Evolutionary conservation across 805 yeast species (phyloP), one percentile per base, ranked within the genome.

Genomic region (Kuraishia capsulata): DNA sequence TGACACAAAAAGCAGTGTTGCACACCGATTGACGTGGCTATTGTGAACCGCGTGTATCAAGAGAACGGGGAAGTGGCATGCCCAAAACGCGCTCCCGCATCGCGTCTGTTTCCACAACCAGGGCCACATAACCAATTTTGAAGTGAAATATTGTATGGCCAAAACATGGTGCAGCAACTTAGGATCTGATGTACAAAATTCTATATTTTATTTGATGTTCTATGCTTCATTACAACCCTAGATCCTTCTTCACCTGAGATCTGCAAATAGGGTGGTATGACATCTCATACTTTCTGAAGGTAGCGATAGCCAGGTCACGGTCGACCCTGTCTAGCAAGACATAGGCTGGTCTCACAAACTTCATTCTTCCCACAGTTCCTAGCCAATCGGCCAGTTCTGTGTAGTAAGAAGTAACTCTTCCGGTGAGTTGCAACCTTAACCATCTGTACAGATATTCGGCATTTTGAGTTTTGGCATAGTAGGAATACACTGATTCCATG

Each of bases 281-380:
- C 19, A 54, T 53, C 54, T 78, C 74, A 52, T 67, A 70, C 54
- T 70, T 70, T 35, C 63, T 62, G 61, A 83, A 88, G 4, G 89
- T 84, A 3, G 52, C 53, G 11, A 78, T 50, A 0, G 96, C 96
- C 45, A 80, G 64, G 13, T 67, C 64, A 33, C 72, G 73, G 56
- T 84, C 82, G 19, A 80, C 90, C 5, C 61, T 51, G 51, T 76
- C 72, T 44, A 88, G 65, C 43, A 79, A 61, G 33, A 76, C 69
- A 61, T 77, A 87, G 3, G 92, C 86, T 23, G 96, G 95, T 58
- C 96, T 73, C 20, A 85, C 95, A 53, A 80, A 88, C 64, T 88
- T 88, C 96, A 88, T 88, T 66, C 96, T 74, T 17, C 96, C 96
- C 18, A 88, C 92, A 2, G 89, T 78, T 10, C 90, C 94, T 39